Conservation (phyloP, 345 rosid genomes). For the Sisymbrium altissimum region DNA sequence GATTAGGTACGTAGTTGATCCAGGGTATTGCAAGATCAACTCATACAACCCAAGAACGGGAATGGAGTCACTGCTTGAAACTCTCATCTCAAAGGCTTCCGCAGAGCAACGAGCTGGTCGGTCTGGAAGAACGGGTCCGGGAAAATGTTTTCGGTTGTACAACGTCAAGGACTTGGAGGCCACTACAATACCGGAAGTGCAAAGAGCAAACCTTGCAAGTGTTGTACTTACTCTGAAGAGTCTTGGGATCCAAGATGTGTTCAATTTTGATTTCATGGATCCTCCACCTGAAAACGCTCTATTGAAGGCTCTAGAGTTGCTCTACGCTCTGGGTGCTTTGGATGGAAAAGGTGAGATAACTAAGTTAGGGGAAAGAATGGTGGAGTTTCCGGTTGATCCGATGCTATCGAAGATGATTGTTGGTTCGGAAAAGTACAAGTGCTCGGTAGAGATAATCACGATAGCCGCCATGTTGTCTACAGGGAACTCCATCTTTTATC, state of each 20-base stretch:
- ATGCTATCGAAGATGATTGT: slow-evolving; percentile 89
- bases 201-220: slow-evolving; percentile 83
- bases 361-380: slow-evolving; percentile 87
- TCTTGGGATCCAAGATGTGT: slow-evolving; percentile 84
- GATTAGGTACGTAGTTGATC: slow-evolving; percentile 80
- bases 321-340: slow-evolving; percentile 81
- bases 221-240: slow-evolving; percentile 88
- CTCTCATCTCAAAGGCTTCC: slow-evolving; percentile 93
- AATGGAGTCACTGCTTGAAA: slow-evolving; percentile 80
- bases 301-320: slow-evolving; percentile 70
- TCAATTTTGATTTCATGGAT: slow-evolving; percentile 92
- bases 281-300: slow-evolving; percentile 87
- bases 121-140: slow-evolving; percentile 95
- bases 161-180: slow-evolving; percentile 74
- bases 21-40: slow-evolving; percentile 87
- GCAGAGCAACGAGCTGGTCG: slow-evolving; percentile 96
- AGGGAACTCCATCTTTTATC: slow-evolving; percentile 88
- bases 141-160: slow-evolving; percentile 83
- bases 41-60: slow-evolving; percentile 90
- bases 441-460: slow-evolving; percentile 79
- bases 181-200: slow-evolving; percentile 88
- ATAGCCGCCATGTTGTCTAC: slow-evolving; percentile 86
- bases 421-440: slow-evolving; percentile 73
- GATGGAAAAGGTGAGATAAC: slow-evolving; percentile 81
- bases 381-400: slow-evolving; percentile 93